Base-by-base conservation (phyloP, 352 stramenopile genomes). In the Phytophthora uliginosa region DNA sequence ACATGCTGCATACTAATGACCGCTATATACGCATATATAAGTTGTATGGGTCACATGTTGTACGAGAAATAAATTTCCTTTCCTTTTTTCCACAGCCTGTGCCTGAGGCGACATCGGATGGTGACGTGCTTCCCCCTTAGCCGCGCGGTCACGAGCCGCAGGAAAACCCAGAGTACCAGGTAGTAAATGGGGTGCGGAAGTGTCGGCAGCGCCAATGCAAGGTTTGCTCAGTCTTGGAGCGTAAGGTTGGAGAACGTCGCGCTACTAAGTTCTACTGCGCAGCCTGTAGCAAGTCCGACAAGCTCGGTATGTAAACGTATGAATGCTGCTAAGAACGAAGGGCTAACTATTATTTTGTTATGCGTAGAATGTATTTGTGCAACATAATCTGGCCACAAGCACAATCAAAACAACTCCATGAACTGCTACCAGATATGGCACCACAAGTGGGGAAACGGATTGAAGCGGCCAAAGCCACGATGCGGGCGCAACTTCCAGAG, bases 351-450 rank as follows among this genome's bases (percentile, higher is more conserved):
- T 45, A 7, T 18, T 17, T 3, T 12, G 36, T 47, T 59, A 31
- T 26, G 22, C 54, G n/a, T 40, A 62, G 50, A 1, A 34, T 20
- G 26, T 68, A 59, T 33, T 36, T 68, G 24, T 68, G 51, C 24
- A 55, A 68, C 24, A 68, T 0, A 34, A 34, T 34, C 8, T 34
- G 31, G 31, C 31, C 31, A 24, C 31, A 34, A 34, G n/a, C 61
- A 61, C 51, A 56, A 61, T 17, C 5, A 36, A 17, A 17, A 18
- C 10, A 68, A 68, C 26, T 22, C 51, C 2, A 38, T 61, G 52
- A 69, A 24, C 4, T 69, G 62, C 17, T 56, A 24, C 10, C 51
- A 69, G 15, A 62, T 69, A 4, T 69, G 62, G 62, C 26, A 62
- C 15, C 31, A 51, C 28, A 42, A 24, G 18, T 57, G 52, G 62